phyloP scores from a whole-genome alignment of 441 rosid genomes.

The Sinapis alba region DNA sequence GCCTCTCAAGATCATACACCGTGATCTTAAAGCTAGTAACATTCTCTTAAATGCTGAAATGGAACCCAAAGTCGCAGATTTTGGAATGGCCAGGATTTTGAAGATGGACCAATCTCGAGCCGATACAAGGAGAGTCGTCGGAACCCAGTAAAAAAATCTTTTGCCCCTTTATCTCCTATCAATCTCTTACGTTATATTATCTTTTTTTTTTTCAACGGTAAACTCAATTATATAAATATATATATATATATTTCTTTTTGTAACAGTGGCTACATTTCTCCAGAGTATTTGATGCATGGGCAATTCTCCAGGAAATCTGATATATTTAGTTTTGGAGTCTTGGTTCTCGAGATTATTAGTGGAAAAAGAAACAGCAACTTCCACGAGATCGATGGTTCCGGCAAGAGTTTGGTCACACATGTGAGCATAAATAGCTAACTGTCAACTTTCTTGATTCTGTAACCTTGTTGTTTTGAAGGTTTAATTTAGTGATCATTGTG shows the following conservation, averaged over 20 bases:
- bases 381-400: conserved; percentile 2
- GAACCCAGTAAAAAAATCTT: conserved; percentile 50
- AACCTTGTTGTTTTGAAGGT: background rate
- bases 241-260: background rate
- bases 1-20: conserved; percentile 47
- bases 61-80: conserved; percentile 30
- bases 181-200: background rate
- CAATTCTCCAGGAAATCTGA: conserved; percentile 46
- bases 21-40: conserved; percentile 59
- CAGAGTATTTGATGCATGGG: conserved; percentile 49
- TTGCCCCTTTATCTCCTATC: background rate
- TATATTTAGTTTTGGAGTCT: conserved; percentile 45
- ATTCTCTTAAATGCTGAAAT: conserved; percentile 42
- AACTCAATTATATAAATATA: no score
- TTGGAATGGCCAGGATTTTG: conserved; percentile 44
- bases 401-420: conserved; percentile 34
- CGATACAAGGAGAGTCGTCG: conserved; percentile 45
- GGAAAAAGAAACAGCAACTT: conserved; percentile 39
- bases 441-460: no score
- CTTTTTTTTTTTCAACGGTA: background rate
- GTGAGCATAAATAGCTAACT: conserved; percentile 31
- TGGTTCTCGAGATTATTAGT: conserved; percentile 46
- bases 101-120: conserved; percentile 42
- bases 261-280: conserved; percentile 31
- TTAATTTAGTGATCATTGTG: background rate